Conservation (phyloP, 1,139 yeast species). For the Eremothecium cymbalariae region DNA sequence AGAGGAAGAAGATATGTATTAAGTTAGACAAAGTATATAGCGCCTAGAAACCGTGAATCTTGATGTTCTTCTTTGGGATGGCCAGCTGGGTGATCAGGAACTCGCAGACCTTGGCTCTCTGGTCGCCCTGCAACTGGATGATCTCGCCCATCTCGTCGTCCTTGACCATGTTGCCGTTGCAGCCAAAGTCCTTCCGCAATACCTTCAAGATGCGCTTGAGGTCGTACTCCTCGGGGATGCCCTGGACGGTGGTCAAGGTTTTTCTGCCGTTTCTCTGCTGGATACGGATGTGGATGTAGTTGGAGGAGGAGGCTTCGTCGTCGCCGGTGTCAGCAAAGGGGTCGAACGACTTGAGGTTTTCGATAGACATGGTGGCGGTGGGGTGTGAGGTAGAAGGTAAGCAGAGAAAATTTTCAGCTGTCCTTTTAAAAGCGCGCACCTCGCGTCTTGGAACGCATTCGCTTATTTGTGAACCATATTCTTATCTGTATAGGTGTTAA, state of each 20-base stretch:
- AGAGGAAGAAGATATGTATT: conserved; percentile 5
- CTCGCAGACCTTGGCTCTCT: conserved; percentile 92
- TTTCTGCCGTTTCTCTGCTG: conserved; percentile 99
- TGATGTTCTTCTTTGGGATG: conserved; percentile 91
- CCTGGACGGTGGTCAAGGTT: conserved; percentile 97
- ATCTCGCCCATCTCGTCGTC: conserved; percentile 96
- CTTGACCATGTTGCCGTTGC: conserved; percentile 96
- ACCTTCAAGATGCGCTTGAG: conserved; percentile 88
- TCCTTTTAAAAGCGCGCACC: conserved; percentile 7
- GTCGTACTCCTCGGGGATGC: conserved; percentile 92
- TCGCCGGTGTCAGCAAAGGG: conserved; percentile 99
- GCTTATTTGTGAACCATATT: conserved; percentile 12
- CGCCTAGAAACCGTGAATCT: conserved; percentile 88
- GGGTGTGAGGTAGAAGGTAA: conserved; percentile 6
- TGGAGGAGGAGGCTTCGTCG: conserved; percentile 93
- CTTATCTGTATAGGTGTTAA: conserved; percentile 15
- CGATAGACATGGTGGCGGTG: conserved; percentile 51
- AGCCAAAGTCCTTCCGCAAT: conserved; percentile 94
- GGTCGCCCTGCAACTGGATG: conserved; percentile 98
- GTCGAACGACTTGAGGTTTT: conserved; percentile 95
- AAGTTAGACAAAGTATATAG: conserved; percentile 3
- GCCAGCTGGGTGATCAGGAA: conserved; percentile 82
- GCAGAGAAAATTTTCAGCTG: conserved; percentile 7
- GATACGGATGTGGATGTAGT: conserved; percentile 95
- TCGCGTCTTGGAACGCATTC: conserved; percentile 26